These are phyloP conservation scores for Sclerotinia subarctica DNA, from an alignment of 2,329 filamentous ascomycete genomes.

Conservation along the genomic window DNA sequence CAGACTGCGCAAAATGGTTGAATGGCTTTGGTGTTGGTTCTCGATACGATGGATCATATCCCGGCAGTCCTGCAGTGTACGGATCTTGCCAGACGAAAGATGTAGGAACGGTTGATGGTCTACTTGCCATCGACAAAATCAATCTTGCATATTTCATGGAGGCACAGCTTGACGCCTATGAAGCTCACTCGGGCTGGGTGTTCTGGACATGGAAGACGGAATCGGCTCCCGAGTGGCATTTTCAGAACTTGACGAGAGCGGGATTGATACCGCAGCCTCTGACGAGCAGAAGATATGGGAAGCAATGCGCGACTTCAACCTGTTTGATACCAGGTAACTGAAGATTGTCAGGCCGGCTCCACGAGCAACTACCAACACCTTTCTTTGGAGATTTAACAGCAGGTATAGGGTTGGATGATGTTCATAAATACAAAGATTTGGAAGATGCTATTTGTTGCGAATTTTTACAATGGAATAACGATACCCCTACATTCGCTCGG, in stretches of 20 bases:
- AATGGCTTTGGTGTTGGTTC: slow-evolving; percentile 59
- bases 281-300: slow-evolving; percentile 33
- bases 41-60: slow-evolving; percentile 46
- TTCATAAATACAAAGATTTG: slow-evolving; percentile 1
- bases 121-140: slow-evolving; percentile 40
- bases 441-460: slow-evolving; percentile 5
- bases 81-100: slow-evolving; percentile 43
- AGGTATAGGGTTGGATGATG: neutral
- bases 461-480: slow-evolving; percentile 13
- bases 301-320: slow-evolving; percentile 32
- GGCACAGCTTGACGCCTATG: slow-evolving; percentile 45
- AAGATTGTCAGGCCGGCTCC: neutral
- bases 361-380: neutral
- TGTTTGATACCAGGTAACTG: slow-evolving; percentile 36
- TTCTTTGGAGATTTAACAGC: neutral
- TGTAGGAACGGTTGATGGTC: slow-evolving; percentile 46
- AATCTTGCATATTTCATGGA: slow-evolving; percentile 44
- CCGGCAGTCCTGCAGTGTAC: slow-evolving; percentile 38
- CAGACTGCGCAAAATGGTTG: slow-evolving; percentile 46
- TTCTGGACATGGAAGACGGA: slow-evolving; percentile 47
- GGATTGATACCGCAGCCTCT: slow-evolving; percentile 43
- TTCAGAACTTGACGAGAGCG: slow-evolving; percentile 41
- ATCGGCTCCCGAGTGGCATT: slow-evolving; percentile 43
- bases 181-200: slow-evolving; percentile 41
- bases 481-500: slow-evolving; percentile 21